Evolutionary conservation across 169 alveolate species (phyloP), one percentile per base, ranked within the genome.

Genomic region (Plasmodium yoelii): DNA sequence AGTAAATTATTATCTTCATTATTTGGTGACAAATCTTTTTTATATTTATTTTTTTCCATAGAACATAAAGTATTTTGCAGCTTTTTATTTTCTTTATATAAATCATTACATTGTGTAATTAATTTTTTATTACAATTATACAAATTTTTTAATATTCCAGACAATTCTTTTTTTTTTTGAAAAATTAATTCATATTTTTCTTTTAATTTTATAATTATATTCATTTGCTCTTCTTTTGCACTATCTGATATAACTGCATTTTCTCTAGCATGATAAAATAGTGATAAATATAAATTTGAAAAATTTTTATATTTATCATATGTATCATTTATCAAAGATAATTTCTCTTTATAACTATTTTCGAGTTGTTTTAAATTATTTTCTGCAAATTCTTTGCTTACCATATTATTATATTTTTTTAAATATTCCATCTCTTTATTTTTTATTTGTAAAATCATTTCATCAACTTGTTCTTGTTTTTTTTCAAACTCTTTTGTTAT

Each of bases 401-500:
- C 51, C 39, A 19, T 34, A 28, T 80, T 80, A 51, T 65, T 80
- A 24, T 65, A 65, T 47, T 80, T 80, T 22, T 80, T 80, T 9
- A 80, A 46, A 1, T 56, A 64, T 42, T 80, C 90, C n/a, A 64
- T 39, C 19, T 80, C 90, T 26, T 80, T 80, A 26, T 80, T 64
- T 60, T 80, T 80, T 80, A 80, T 65, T 65, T 80, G 90, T 6
- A 65, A 19, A 28, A 80, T 80, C 90, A 80, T 80, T 80, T 80
- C 90, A 55, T 80, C 90, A 19, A 80, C 72, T 80, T 80, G 90
- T 55, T 80, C 90, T 15, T 80, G 90, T 13, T 80, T 80, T 6
- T 80, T 80, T 39, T 80, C 90, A 80, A 64, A 80, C 24, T 80
- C 90, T 26, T 80, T 80, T 28, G 90, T 80, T 26, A 80, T 80